Conservation (phyloP, 768 basidiomycete genomes). For the Terana coerulea region DNA sequence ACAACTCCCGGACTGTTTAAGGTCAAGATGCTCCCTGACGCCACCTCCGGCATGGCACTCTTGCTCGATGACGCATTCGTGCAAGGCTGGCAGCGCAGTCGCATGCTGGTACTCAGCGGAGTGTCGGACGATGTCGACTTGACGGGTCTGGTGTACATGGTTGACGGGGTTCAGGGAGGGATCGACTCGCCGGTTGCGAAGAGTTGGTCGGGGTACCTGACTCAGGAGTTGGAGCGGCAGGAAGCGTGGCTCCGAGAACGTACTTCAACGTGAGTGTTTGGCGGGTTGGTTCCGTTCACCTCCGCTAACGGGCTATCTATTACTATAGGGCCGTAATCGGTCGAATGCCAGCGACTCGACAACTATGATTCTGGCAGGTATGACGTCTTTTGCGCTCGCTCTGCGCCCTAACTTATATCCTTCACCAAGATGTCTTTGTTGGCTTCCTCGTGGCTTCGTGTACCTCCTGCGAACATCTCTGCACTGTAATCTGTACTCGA, state of each 20-base stretch:
- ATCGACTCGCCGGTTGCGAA: constrained; percentile 1
- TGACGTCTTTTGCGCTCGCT: too few relatives aligned
- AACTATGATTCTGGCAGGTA: too few relatives aligned
- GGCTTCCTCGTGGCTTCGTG: too few relatives aligned
- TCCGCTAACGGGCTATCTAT: too few relatives aligned
- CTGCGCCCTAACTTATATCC: too few relatives aligned
- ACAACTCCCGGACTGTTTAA: not conserved
- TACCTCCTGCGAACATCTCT: too few relatives aligned
- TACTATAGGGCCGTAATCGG: too few relatives aligned
- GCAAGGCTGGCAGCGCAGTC: constrained; percentile 11
- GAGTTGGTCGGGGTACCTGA: constrained; percentile 8
- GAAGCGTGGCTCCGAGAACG: constrained; percentile 7
- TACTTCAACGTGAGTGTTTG: not conserved
- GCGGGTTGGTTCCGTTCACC: too few relatives aligned
- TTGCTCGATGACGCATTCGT: constrained; percentile 10
- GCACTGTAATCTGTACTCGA: too few relatives aligned
- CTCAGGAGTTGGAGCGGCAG: constrained; percentile 6
- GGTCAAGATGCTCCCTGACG: not conserved
- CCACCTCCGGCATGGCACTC: not conserved
- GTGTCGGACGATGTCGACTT: not conserved
- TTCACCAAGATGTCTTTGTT: too few relatives aligned
- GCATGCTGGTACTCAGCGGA: constrained; percentile 5
- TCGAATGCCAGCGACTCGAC: too few relatives aligned
- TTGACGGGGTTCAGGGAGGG: constrained; percentile 3
- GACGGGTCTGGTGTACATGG: constrained; percentile 5